These are phyloP conservation scores for Phoenix dactylifera DNA, from an alignment of 176 grass and related monocot species.

Conservation along the genomic window DNA sequence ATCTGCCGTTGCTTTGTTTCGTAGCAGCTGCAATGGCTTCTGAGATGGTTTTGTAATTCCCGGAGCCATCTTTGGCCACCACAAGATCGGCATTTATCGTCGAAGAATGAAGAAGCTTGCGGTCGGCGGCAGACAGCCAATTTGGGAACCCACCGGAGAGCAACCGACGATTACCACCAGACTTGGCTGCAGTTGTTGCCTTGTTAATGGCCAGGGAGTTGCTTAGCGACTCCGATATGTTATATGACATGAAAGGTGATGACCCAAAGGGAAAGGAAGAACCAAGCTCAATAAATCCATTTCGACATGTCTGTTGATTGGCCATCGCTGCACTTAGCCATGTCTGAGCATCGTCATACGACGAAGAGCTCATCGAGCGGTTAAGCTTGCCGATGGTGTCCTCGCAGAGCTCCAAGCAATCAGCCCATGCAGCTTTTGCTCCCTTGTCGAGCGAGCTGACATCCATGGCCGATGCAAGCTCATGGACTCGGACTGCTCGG, in stretches of 20 bases:
- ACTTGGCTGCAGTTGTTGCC: background rate
- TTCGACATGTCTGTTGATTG: constrained; percentile 6
- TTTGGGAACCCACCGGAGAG: constrained; percentile 1
- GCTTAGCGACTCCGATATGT: constrained; percentile 13
- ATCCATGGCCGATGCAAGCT: background rate
- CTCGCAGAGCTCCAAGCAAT: constrained; percentile 10
- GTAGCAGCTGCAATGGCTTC: background rate
- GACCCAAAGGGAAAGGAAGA: background rate
- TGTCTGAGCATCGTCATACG: constrained; percentile 6
- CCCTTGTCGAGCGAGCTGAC: background rate
- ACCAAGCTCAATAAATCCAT: constrained; percentile 4
- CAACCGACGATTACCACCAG: background rate
- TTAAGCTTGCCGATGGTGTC: constrained; percentile 6
- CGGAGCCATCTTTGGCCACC: constrained; percentile 9
- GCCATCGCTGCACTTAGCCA: constrained; percentile 19
- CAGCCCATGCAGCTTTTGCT: background rate
- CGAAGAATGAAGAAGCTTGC: constrained; percentile 1
- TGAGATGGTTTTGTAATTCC: background rate
- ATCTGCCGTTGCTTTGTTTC: background rate
- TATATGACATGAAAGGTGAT: background rate
- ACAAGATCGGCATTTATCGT: constrained; percentile 7
- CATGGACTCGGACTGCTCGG: background rate
- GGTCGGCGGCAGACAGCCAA: constrained; percentile 7
- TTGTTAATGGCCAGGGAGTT: constrained; percentile 15
- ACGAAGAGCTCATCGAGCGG: background rate